Evolutionary conservation across 176 grass and related monocot species (phyloP).

Genomic region (Hsuehochloa calcarea): DNA sequence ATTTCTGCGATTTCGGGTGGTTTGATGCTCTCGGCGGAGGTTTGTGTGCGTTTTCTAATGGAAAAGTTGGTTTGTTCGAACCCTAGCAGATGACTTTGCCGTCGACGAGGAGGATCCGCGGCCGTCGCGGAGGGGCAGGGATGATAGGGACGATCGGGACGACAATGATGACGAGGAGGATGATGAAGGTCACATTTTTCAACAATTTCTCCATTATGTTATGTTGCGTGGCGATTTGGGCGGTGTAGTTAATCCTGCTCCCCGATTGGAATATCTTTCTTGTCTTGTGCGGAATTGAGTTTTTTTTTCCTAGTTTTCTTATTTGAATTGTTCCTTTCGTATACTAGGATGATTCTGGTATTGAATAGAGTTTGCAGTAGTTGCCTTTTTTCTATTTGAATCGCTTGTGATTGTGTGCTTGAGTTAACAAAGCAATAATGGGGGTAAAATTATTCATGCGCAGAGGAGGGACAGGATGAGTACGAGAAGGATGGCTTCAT

Average conservation of each 20-base stretch:
- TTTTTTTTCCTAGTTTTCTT: neutral
- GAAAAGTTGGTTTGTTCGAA: slow-evolving; percentile 32
- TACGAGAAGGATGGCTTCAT: slow-evolving; percentile 97
- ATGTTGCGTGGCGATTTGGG: neutral
- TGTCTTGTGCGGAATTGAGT: neutral
- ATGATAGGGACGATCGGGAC: slow-evolving; percentile 44
- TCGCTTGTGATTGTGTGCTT: neutral
- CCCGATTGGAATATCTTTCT: neutral
- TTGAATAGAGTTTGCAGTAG: neutral
- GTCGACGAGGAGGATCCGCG: slow-evolving; percentile 60
- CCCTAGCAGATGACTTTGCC: slow-evolving; percentile 48
- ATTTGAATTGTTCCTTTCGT: neutral
- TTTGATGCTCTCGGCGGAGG: neutral
- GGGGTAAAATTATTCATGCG: slow-evolving; percentile 5
- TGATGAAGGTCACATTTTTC: slow-evolving; percentile 59
- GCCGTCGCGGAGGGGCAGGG: slow-evolving; percentile 33
- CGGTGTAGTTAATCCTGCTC: neutral
- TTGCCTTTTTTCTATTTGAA: neutral
- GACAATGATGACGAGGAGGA: slow-evolving; percentile 72
- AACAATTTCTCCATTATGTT: neutral
- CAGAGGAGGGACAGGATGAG: slow-evolving; percentile 86
- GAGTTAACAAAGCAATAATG: neutral
- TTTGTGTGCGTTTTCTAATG: slow-evolving; percentile 29
- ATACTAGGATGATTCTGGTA: neutral
- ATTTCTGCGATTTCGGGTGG: neutral